Evolutionary conservation across 2,329 filamentous ascomycete genomes (phyloP).

Genomic region (Claviceps sorghi): DNA sequence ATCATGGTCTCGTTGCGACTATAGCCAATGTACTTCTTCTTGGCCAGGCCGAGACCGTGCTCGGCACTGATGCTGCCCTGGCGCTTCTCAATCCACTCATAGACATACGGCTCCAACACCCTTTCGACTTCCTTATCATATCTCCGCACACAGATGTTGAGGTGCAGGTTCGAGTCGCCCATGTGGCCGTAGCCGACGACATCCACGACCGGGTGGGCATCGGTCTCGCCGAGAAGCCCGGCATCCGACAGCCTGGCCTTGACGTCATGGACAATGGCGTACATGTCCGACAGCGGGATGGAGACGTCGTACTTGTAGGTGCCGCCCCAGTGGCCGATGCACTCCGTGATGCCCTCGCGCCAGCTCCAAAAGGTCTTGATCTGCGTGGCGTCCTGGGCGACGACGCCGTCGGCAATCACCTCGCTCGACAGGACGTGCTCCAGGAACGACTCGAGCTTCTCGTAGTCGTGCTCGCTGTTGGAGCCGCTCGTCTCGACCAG

Average conservation of each 20-base stretch:
- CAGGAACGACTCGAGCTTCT: constrained; percentile 79
- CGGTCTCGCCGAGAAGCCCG: constrained; percentile 63
- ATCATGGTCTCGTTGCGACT: constrained; percentile 80
- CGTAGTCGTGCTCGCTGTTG: constrained; percentile 82
- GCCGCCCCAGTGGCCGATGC: constrained; percentile 76
- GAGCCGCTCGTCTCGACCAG: constrained; percentile 92
- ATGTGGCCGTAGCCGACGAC: constrained; percentile 98
- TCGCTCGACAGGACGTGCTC: constrained; percentile 83
- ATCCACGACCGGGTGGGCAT: constrained; percentile 64
- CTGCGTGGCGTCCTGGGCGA: constrained; percentile 90
- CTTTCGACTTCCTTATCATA: constrained; percentile 84
- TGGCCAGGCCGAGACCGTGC: constrained; percentile 84
- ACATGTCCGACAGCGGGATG: constrained; percentile 77
- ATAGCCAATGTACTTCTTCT: constrained; percentile 92
- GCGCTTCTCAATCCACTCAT: constrained; percentile 85
- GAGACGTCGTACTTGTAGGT: constrained; percentile 99
- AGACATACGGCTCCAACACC: constrained; percentile 83
- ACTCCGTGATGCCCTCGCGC: constrained; percentile 86
- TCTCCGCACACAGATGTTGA: constrained; percentile 71
- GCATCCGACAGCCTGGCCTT: constrained; percentile 55
- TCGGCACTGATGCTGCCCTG: constrained; percentile 93
- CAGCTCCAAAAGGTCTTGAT: constrained; percentile 74
- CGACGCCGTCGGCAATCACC: constrained; percentile 75
- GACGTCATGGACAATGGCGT: constrained; percentile 76
- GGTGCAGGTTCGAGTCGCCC: constrained; percentile 89